Evolutionary conservation across 306 rosid genomes (phyloP).

Genomic region (Sindora glabra): DNA sequence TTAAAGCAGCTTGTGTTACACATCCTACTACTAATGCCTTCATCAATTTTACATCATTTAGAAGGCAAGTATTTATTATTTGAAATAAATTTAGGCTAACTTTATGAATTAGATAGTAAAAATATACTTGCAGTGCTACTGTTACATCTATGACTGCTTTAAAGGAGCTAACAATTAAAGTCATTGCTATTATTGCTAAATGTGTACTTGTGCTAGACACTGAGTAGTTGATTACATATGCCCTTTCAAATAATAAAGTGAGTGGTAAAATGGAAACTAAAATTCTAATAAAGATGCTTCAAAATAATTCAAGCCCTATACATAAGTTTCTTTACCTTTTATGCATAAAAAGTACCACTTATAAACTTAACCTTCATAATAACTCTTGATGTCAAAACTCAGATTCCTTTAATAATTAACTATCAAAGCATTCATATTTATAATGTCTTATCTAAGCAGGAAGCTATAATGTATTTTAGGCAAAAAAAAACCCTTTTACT

Average conservation of each 20-base stretch:
- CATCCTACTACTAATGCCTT: slow-evolving; percentile 98
- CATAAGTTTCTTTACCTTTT: no score
- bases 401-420: no score
- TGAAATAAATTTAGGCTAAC: slow-evolving; percentile 3
- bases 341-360: no score
- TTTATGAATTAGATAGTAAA: not conserved
- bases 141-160: slow-evolving; percentile 87
- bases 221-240: slow-evolving; percentile 89
- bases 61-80: slow-evolving; percentile 51
- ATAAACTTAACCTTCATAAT: no score
- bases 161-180: slow-evolving; percentile 93
- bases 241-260: slow-evolving; percentile 91
- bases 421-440: no score
- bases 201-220: slow-evolving; percentile 93
- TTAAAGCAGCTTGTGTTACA: slow-evolving; percentile 90
- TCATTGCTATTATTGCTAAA: slow-evolving; percentile 94
- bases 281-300: no score
- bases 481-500: no score
- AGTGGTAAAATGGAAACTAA: slow-evolving; percentile 11
- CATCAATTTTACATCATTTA: slow-evolving; percentile 91
- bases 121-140: slow-evolving; percentile 65
- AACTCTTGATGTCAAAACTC: no score
- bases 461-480: no score
- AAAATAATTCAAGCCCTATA: no score
- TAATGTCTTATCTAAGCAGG: no score